Conservation (phyloP, 768 basidiomycete genomes). For the Suillus discolor region DNA sequence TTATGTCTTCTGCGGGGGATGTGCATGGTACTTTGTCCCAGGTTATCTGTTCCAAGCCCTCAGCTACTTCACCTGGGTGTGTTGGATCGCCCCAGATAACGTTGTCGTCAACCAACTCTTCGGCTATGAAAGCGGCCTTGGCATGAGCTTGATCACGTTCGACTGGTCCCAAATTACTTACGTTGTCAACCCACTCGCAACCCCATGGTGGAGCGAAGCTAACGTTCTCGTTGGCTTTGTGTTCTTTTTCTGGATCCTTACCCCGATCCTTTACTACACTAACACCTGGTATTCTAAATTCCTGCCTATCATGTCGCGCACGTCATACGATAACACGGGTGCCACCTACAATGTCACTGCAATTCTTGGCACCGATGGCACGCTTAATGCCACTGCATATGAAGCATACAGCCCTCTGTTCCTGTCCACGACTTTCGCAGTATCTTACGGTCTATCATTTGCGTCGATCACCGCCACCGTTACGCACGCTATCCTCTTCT, state of each 20-base stretch:
- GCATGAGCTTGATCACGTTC: slow-evolving; percentile 38
- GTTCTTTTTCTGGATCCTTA: slow-evolving; percentile 35
- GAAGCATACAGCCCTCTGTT: slow-evolving; percentile 43
- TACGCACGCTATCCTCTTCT: slow-evolving; percentile 49
- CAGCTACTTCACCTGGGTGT: slow-evolving; percentile 43
- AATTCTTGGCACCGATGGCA: slow-evolving; percentile 36
- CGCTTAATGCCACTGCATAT: slow-evolving; percentile 37
- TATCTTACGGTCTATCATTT: slow-evolving; percentile 53
- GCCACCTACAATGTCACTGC: slow-evolving; percentile 40
- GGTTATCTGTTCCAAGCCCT: slow-evolving; percentile 37
- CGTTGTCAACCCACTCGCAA: slow-evolving; percentile 39
- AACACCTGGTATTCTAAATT: slow-evolving; percentile 43
- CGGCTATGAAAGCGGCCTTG: slow-evolving; percentile 39
- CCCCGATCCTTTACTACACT: slow-evolving; percentile 32
- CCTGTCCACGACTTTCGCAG: slow-evolving; percentile 51
- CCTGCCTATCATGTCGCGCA: slow-evolving; percentile 43
- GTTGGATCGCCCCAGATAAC: slow-evolving; percentile 46
- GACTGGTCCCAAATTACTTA: slow-evolving; percentile 65
- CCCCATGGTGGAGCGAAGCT: slow-evolving; percentile 41
- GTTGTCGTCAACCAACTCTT: slow-evolving; percentile 33
- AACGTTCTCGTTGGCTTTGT: slow-evolving; percentile 42
- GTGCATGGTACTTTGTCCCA: slow-evolving; percentile 31
- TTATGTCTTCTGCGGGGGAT: slow-evolving; percentile 20
- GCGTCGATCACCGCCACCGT: slow-evolving; percentile 44
- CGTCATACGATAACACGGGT: slow-evolving; percentile 47